Evolutionary conservation across 345 rosid species (phyloP).

Genomic region (Salix caprea): DNA sequence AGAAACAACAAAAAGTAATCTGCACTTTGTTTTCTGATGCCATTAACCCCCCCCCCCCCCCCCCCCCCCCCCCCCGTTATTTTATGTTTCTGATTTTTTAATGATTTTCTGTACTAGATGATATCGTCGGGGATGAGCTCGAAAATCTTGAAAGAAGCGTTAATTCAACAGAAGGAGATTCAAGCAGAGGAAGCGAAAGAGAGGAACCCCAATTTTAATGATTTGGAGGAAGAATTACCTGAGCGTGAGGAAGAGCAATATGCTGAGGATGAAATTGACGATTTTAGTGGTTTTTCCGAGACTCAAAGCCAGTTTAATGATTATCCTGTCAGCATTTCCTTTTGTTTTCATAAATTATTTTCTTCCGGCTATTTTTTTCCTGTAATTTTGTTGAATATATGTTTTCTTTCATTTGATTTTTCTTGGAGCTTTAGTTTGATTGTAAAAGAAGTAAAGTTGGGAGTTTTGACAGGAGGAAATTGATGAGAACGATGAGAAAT

Average conservation of each 20-base stretch:
- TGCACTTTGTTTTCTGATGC: neutral
- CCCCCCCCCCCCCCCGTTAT: rapidly evolving
- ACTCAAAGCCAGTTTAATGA: constrained; percentile 50
- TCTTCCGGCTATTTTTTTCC: neutral
- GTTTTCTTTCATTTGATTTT: neutral
- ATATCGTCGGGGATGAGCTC: constrained; percentile 68
- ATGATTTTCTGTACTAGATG: constrained; percentile 27
- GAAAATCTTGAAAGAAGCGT: constrained; percentile 78
- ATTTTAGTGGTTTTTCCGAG: constrained; percentile 58
- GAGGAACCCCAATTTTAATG: constrained; percentile 22
- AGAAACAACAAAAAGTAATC: constrained; percentile 44
- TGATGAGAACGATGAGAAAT: constrained; percentile 73
- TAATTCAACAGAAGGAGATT: constrained; percentile 78
- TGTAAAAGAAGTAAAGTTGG: neutral
- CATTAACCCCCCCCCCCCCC: neutral
- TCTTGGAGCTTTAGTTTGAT: neutral
- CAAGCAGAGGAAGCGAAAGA: constrained; percentile 53
- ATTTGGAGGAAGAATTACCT: constrained; percentile 38
- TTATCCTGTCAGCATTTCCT: constrained; percentile 40
- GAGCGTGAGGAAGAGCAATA: constrained; percentile 14
- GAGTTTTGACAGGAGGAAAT: constrained; percentile 54
- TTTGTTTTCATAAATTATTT: neutral
- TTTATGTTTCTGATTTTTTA: neutral
- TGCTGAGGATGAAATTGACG: constrained; percentile 57
- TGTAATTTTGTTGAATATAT: neutral